Evolutionary conservation across 108 stramenopile species (phyloP).

Genomic region (Cyclotella baltica): DNA sequence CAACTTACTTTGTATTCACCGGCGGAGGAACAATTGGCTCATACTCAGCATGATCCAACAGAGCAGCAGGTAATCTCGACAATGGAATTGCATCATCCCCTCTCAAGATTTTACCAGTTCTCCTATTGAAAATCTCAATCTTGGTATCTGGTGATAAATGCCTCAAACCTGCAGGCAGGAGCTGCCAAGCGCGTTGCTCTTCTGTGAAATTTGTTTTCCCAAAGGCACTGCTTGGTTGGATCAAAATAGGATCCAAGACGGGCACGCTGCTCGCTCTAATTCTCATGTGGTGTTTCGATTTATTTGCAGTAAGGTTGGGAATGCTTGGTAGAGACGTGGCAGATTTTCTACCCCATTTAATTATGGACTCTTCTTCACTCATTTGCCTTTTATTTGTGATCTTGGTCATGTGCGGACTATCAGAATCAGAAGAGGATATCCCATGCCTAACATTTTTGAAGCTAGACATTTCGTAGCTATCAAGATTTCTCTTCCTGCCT

Average conservation of each 20-base stretch:
- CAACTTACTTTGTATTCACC: constrained; percentile 14
- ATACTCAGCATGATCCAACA: constrained; percentile 54
- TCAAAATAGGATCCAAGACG: constrained; percentile 18
- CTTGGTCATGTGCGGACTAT: not conserved
- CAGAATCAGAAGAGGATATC: not conserved
- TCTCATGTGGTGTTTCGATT: not conserved
- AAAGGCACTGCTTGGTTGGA: not conserved
- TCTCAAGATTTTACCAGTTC: constrained; percentile 46
- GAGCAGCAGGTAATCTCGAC: constrained; percentile 30
- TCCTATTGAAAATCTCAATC: constrained; percentile 59
- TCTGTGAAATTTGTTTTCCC: not conserved
- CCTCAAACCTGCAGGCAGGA: constrained; percentile 22
- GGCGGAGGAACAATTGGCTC: constrained; percentile 51
- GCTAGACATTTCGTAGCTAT: not conserved
- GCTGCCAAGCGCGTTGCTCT: not conserved
- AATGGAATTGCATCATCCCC: constrained; percentile 44
- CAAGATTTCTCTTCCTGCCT: not conserved
- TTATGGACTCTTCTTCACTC: constrained; percentile 12
- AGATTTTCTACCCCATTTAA: constrained; percentile 16
- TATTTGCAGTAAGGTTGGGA: not conserved
- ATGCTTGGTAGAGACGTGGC: constrained; percentile 11
- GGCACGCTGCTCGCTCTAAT: not conserved
- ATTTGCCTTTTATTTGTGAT: not conserved
- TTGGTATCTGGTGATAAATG: constrained; percentile 44
- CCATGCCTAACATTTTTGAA: not conserved